Conservation (phyloP, 257 asterid genomes). For the Penstemon davidsonii region DNA sequence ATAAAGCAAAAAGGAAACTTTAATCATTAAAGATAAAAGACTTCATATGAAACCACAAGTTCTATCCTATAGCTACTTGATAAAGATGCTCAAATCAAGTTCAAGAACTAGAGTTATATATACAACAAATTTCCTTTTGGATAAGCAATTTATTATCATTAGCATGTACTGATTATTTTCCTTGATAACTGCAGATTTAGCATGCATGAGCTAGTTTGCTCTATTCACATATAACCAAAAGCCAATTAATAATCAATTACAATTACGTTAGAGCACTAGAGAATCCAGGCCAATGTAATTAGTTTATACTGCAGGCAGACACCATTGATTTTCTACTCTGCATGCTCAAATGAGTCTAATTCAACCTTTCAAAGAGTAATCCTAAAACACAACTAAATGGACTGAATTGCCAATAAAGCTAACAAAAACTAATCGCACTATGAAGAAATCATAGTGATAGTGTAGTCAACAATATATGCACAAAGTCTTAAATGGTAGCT, state of each 20-base stretch:
- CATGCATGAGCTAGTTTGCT: not conserved
- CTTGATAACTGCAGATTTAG: not conserved
- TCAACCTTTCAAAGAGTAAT: too few relatives aligned
- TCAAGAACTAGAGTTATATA: not conserved
- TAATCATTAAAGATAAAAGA: not conserved
- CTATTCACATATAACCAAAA: not conserved
- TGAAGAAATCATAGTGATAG: too few relatives aligned
- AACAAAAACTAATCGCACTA: too few relatives aligned
- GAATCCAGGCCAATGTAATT: not conserved
- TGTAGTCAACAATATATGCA: too few relatives aligned
- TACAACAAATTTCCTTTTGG: not conserved
- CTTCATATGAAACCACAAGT: not conserved
- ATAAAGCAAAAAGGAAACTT: not conserved
- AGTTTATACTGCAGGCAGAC: too few relatives aligned
- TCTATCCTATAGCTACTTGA: not conserved
- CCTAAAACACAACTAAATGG: too few relatives aligned
- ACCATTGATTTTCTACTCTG: too few relatives aligned
- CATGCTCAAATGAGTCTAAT: too few relatives aligned
- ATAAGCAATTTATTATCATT: not conserved
- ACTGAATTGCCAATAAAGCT: too few relatives aligned
- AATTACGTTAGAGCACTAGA: not conserved
- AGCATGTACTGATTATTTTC: not conserved
- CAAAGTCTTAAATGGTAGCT: too few relatives aligned
- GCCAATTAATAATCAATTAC: not conserved
- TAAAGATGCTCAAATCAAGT: not conserved